Base-by-base conservation (phyloP, 2,329 filamentous ascomycete genomes). In the Phaeosphaeria sp. region DNA sequence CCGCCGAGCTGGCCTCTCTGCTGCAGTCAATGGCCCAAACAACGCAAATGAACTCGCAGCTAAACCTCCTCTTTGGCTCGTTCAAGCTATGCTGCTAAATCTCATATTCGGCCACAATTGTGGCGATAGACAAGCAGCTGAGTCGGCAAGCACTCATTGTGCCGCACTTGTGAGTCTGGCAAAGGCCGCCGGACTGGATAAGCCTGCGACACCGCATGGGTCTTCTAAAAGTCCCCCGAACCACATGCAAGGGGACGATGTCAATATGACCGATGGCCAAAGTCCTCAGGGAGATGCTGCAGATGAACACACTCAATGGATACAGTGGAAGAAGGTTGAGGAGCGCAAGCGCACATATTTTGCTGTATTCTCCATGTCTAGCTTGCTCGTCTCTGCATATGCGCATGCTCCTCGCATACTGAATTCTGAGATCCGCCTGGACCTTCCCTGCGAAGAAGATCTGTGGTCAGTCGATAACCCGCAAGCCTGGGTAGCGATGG, bases 81-180 rank as follows among this genome's bases (percentile, higher is more conserved):
- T 98, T 17, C 95, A 98, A 77, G 92, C 94, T 0, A 98, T 98
- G 94, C 82, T 98, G 8, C 84, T 99, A 50, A 98, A 97, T 73
- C 91, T 98, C 39, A 91, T 97, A 17, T 98, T 97, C 74, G 94
- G 94, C 15, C 92, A 97, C 76, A 96, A 96, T 66, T 96, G 93
- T 74, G 92, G 91, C 39, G 94, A 98, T 75, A 94, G 96, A 79
- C 89, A 88, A 53, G 91, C 92, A 21, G 92, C 91, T 59, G 93
- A 97, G 74, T 96, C 96, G 70, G 94, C 94, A 1, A 93, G 90
- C 62, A 97, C 91, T 1, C 94, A 98, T 74, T 96, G 92, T 74
- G 91, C 93, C 7, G 92, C 93, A 20, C 81, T 99, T 43, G 92
- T 97, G 52, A 96, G 92, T 74, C 86, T 99, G 51, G 93, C 94